Evolutionary conservation across 805 yeast species (phyloP).

Genomic region (Clavispora phyllophila): DNA sequence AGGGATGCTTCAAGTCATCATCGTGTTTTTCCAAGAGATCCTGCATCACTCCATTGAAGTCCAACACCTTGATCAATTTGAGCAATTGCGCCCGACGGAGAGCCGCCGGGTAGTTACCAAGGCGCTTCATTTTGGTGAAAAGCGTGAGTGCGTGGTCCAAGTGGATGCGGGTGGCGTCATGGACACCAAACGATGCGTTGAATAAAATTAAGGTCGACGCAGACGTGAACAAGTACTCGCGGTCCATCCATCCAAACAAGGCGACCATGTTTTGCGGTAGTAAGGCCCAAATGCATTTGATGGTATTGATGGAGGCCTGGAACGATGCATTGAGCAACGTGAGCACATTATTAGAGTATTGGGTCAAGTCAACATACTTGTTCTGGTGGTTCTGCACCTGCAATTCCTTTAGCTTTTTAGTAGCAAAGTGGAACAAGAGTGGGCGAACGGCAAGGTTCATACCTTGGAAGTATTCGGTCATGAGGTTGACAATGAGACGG

Average conservation of each 20-base stretch:
- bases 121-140: slow-evolving; percentile 68
- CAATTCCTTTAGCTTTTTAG: slow-evolving; percentile 53
- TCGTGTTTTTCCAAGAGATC: slow-evolving; percentile 54
- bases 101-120: slow-evolving; percentile 80
- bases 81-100: slow-evolving; percentile 66
- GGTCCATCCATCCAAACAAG: slow-evolving; percentile 79
- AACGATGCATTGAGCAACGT: slow-evolving; percentile 69
- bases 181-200: slow-evolving; percentile 78
- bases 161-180: slow-evolving; percentile 67
- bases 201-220: slow-evolving; percentile 69
- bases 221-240: slow-evolving; percentile 74
- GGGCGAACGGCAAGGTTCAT: slow-evolving; percentile 77
- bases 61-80: slow-evolving; percentile 58
- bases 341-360: slow-evolving; percentile 63
- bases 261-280: slow-evolving; percentile 81
- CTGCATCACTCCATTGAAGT: slow-evolving; percentile 61
- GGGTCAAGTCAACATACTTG: slow-evolving; percentile 57
- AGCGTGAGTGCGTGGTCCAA: slow-evolving; percentile 66
- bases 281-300: slow-evolving; percentile 68
- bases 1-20: slow-evolving; percentile 27
- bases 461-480: slow-evolving; percentile 83
- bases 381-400: slow-evolving; percentile 37
- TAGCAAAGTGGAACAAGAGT: slow-evolving; percentile 67
- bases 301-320: slow-evolving; percentile 75
- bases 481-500: slow-evolving; percentile 64